These are phyloP conservation scores for Halophytophthora batemanensis DNA, from an alignment of 352 stramenopile species.

Conservation along the genomic window DNA sequence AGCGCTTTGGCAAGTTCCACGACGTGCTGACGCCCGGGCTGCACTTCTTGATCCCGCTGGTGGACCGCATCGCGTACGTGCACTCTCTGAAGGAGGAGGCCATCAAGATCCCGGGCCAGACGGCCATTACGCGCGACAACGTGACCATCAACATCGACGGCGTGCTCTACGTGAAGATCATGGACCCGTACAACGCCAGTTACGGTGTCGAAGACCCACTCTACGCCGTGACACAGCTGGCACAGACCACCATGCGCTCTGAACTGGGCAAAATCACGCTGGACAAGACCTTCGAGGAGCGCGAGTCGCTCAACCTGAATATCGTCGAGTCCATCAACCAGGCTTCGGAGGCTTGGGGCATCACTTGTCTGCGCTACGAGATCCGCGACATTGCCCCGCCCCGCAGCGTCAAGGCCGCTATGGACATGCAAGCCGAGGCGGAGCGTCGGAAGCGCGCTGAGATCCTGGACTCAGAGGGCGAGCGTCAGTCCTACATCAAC, in stretches of 20 bases:
- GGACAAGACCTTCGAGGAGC: slow-evolving; percentile 93
- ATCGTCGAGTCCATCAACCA: slow-evolving; percentile 92
- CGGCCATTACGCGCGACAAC: slow-evolving; percentile 91
- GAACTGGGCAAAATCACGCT: slow-evolving; percentile 92
- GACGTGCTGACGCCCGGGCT: slow-evolving; percentile 80
- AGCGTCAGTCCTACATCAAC: slow-evolving; percentile 89
- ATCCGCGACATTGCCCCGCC: slow-evolving; percentile 89
- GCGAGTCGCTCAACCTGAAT: slow-evolving; percentile 89
- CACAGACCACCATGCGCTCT: slow-evolving; percentile 90
- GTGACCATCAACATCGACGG: slow-evolving; percentile 91
- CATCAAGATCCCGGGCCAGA: slow-evolving; percentile 89
- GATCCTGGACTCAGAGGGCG: slow-evolving; percentile 90
- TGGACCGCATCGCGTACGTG: slow-evolving; percentile 90
- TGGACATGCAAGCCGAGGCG: slow-evolving; percentile 92
- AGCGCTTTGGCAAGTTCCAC: slow-evolving; percentile 92
- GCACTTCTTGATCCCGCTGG: slow-evolving; percentile 89
- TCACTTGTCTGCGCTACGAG: slow-evolving; percentile 90
- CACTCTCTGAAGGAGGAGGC: slow-evolving; percentile 91
- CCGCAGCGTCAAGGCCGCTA: slow-evolving; percentile 82
- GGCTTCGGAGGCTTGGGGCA: slow-evolving; percentile 86
- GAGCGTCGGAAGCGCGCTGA: slow-evolving; percentile 90
- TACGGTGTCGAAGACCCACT: slow-evolving; percentile 88
- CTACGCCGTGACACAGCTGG: slow-evolving; percentile 89
- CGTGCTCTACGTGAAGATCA: slow-evolving; percentile 91
- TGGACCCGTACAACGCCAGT: slow-evolving; percentile 86